Evolutionary conservation across 768 basidiomycete genomes (phyloP), one percentile per base, ranked within the genome.

Genomic region (Pisolithus orientalis): DNA sequence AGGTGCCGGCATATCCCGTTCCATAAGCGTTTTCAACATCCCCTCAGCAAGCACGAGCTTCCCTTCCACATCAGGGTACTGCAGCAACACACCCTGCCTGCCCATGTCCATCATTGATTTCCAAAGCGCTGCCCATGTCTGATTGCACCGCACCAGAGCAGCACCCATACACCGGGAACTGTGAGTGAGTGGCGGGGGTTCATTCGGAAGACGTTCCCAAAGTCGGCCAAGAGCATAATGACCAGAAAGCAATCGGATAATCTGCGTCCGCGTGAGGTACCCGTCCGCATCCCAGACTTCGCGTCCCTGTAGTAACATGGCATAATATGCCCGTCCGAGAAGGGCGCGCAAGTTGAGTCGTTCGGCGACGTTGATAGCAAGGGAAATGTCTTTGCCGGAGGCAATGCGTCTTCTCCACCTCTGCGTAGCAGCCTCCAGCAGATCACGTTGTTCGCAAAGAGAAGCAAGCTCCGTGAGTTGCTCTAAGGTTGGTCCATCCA

Each of bases 401-500:
- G 67, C 64, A 6, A 81, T 71, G 53, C 75, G 71, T 6, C 72
- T 70, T 53, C 74, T 77, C 80, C 78, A 81, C 47, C 72, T 72
- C 25, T 57, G 48, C 8, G 75, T 67, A 0, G 74, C 70, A 0
- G 68, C 66, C 3, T 74, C 72, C 34, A 76, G 70, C 3, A 81
- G 71, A 39, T 70, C 68, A 3, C 66, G 66, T 38, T 74, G 71
- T 39, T 78, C 73, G 61, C 77, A 80, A 4, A 80, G 70, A 24
- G 75, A 72, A 1, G 79, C 78, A 17, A 79, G 70, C 56, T 79
- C 77, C 2, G 80, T 82, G 49, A 80, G 65, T 52, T 77, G 72
- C 6, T 70, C 68, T 38, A 80, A 65, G n/a, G 68, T 72, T 0
- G 72, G 72, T 16, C 63, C 67, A 9, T 70, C 68, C 1, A 59